phyloP scores from a whole-genome alignment of 2,329 filamentous ascomycete genomes.

The Zymoseptoria pseudotritici region DNA sequence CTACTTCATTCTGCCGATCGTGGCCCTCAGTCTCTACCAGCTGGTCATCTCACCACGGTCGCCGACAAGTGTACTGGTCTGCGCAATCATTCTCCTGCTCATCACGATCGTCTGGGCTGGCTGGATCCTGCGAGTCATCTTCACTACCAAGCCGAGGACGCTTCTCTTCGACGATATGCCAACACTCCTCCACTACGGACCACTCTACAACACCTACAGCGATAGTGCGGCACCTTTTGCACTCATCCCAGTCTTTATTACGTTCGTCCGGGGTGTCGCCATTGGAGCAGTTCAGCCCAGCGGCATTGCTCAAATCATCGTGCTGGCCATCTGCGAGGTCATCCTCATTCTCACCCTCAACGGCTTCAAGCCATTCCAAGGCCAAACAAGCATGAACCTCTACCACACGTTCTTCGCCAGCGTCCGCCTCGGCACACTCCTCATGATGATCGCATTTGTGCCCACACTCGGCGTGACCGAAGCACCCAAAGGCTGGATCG shows the following conservation, averaged over 20 bases:
- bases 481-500: constrained; percentile 84
- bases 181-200: constrained; percentile 81
- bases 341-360: constrained; percentile 80
- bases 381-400: constrained; percentile 92
- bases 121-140: constrained; percentile 77
- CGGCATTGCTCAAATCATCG: constrained; percentile 84
- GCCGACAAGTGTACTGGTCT: constrained; percentile 60
- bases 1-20: constrained; percentile 81
- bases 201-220: constrained; percentile 94
- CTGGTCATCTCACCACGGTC: constrained; percentile 67
- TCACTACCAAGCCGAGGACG: constrained; percentile 70
- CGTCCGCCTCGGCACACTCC: constrained; percentile 61
- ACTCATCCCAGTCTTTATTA: constrained; percentile 76
- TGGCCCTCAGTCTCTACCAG: constrained; percentile 84
- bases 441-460: constrained; percentile 60
- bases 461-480: constrained; percentile 73
- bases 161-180: constrained; percentile 89
- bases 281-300: constrained; percentile 89
- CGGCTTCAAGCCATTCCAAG: constrained; percentile 83
- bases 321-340: constrained; percentile 90
- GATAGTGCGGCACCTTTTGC: constrained; percentile 89
- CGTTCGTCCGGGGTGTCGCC: constrained; percentile 76
- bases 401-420: constrained; percentile 82
- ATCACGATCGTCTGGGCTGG: constrained; percentile 64
- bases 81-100: constrained; percentile 68